phyloP scores from a whole-genome alignment of 1,139 yeast species.

The Debaryomyces sp. region DNA sequence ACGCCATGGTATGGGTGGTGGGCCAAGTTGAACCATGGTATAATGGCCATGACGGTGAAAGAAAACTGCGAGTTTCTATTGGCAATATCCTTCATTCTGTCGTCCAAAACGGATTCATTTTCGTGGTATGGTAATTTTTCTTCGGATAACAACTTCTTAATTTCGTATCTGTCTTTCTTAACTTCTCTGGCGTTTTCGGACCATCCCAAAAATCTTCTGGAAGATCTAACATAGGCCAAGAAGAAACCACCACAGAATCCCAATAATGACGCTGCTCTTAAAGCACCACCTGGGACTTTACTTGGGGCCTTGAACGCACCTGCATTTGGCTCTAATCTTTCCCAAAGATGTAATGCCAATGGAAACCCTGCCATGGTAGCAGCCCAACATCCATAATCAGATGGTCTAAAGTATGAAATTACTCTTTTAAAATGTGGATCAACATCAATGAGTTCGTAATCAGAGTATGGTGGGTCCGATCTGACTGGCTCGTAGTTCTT shows the following conservation, averaged over 20 bases:
- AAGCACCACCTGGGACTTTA: constrained; percentile 57
- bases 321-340: constrained; percentile 61
- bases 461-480: constrained; percentile 45
- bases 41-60: constrained; percentile 57
- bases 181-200: constrained; percentile 76
- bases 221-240: constrained; percentile 64
- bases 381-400: constrained; percentile 70
- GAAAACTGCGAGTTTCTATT: constrained; percentile 82
- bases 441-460: constrained; percentile 64
- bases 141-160: constrained; percentile 65
- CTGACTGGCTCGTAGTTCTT: constrained; percentile 46
- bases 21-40: constrained; percentile 86
- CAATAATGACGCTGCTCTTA: constrained; percentile 60
- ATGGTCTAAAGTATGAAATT: constrained; percentile 67
- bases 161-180: constrained; percentile 70
- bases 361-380: constrained; percentile 69
- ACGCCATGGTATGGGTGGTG: constrained; percentile 86
- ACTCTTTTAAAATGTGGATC: constrained; percentile 81
- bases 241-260: constrained; percentile 76
- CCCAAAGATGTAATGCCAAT: constrained; percentile 59
- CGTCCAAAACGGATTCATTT: constrained; percentile 62
- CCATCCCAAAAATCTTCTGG: constrained; percentile 79
- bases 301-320: constrained; percentile 60
- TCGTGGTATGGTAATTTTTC: constrained; percentile 69
- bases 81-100: constrained; percentile 75